phyloP scores from a whole-genome alignment of 176 grass and related monocot genomes.

The Stipa capillata region DNA sequence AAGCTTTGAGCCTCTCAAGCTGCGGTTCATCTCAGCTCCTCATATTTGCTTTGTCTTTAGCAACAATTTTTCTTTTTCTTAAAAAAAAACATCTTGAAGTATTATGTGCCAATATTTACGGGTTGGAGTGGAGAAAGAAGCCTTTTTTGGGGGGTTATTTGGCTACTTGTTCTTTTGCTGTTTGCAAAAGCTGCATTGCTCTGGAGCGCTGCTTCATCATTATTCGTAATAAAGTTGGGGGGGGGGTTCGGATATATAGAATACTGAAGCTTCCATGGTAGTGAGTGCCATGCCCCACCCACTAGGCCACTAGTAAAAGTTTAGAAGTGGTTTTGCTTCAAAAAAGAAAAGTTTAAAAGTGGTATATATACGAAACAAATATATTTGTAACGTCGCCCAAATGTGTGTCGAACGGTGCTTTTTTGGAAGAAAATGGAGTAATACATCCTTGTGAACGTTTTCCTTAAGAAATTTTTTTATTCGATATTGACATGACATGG shows the following conservation, averaged over 20 bases:
- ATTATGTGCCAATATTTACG: not conserved
- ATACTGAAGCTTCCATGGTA: not conserved
- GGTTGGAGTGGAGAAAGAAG: not conserved
- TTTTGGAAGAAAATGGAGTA: too few species aligned
- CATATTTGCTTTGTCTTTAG: not conserved
- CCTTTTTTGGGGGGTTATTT: not conserved
- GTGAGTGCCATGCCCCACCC: not conserved
- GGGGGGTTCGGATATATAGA: not conserved
- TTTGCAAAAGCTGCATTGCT: not conserved
- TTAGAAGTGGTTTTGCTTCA: not conserved
- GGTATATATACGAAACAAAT: not conserved
- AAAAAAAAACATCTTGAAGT: not conserved
- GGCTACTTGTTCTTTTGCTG: not conserved
- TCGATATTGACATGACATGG: not conserved
- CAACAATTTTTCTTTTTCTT: not conserved
- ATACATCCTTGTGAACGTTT: not conserved
- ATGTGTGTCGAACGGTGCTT: not conserved
- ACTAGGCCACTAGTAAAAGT: not conserved
- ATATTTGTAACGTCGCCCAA: not conserved
- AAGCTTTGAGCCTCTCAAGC: not conserved
- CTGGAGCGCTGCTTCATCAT: not conserved
- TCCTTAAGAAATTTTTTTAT: not conserved
- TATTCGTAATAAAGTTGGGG: not conserved
- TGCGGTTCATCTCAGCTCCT: not conserved
- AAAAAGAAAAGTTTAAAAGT: not conserved